A percentile compares a stretch with the other conserved stretches of the same genome.
Evolutionary conservation across 2,329 filamentous ascomycete species (phyloP).

Genomic region (Alternaria sp.): DNA sequence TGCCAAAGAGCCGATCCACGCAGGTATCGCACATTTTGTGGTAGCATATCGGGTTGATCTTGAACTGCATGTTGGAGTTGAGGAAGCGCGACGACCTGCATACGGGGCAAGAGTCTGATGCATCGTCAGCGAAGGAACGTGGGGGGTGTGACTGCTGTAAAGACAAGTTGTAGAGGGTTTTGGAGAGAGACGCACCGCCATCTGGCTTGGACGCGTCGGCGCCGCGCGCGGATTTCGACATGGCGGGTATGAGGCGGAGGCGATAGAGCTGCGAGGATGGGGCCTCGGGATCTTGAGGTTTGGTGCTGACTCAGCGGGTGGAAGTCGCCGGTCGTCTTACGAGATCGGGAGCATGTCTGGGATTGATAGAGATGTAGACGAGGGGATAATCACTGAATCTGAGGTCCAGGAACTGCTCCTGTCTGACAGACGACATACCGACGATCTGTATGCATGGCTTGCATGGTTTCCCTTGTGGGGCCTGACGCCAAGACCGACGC

Average conservation of each 20-base stretch:
- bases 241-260: conserved; percentile 28
- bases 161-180: conserved; percentile 39
- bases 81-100: conserved; percentile 98
- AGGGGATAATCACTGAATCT: not conserved
- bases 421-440: not conserved
- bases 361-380: not conserved
- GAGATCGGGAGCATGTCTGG: not conserved
- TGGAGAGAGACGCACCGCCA: conserved; percentile 47
- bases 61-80: conserved; percentile 91
- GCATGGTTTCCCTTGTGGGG: conserved; percentile 20
- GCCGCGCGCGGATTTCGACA: conserved; percentile 45
- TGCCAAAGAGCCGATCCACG: conserved; percentile 91
- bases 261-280: not conserved
- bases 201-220: conserved; percentile 43
- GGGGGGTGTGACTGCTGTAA: conserved; percentile 28
- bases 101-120: conserved; percentile 84
- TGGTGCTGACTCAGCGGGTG: conserved; percentile 22
- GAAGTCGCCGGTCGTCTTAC: not conserved
- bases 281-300: not conserved
- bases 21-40: conserved; percentile 98
- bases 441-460: conserved; percentile 1
- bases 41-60: conserved; percentile 98
- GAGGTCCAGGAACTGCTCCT: not conserved
- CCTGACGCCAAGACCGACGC: conserved; percentile 27
- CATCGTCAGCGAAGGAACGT: conserved; percentile 31